Evolutionary conservation across 345 rosid species (phyloP).

Genomic region (Rubroshorea leprosula): DNA sequence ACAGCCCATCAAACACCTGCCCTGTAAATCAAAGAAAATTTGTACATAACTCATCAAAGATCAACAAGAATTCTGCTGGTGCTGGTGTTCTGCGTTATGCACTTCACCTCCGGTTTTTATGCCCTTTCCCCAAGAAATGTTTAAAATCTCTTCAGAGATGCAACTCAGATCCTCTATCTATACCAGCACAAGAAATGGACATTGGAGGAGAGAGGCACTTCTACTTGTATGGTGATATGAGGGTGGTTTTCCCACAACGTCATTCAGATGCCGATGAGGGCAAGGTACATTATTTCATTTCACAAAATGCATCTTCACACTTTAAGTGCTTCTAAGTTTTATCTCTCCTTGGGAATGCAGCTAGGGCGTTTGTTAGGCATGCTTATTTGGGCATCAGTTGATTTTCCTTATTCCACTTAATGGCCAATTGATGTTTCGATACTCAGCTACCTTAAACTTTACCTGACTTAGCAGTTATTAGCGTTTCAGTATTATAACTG

Average conservation of each 20-base stretch:
- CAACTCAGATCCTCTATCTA: conserved; percentile 35
- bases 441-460: no score
- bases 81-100: conserved; percentile 87
- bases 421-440: no score
- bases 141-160: conserved; percentile 42
- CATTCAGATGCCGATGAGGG: conserved; percentile 95
- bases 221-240: conserved; percentile 79
- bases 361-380: no score
- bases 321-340: no score
- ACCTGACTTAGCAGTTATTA: no score
- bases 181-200: conserved; percentile 30
- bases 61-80: conserved; percentile 39
- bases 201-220: conserved; percentile 57
- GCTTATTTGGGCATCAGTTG: no score
- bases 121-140: conserved; percentile 56
- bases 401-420: no score
- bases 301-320: not conserved
- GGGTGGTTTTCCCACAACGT: conserved; percentile 91
- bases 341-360: no score
- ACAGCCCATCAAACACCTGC: conserved; percentile 18
- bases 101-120: conserved; percentile 79
- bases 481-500: no score
- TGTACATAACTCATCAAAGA: conserved; percentile 29
- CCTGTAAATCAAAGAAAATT: conserved; percentile 19
- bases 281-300: conserved; percentile 50